phyloP scores from a whole-genome alignment of 192 early-diverging fungal species.

The Mortierella antarctica region DNA sequence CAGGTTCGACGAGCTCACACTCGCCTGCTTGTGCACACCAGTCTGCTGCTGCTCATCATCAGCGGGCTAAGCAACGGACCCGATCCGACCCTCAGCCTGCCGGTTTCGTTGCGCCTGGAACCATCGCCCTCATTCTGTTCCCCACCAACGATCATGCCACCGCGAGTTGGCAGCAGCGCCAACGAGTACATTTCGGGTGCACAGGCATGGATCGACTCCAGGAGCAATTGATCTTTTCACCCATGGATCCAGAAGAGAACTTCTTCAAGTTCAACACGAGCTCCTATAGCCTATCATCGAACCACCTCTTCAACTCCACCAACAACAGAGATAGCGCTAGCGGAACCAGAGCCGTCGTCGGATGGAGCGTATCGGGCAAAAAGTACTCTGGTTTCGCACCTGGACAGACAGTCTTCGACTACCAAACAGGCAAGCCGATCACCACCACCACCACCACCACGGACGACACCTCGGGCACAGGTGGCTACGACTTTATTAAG shows the following conservation, averaged over 20 bases:
- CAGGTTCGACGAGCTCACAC: too few relatives aligned
- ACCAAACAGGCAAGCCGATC: slow-evolving; percentile 11
- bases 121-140: slow-evolving; percentile 32
- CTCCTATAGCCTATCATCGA: slow-evolving; percentile 31
- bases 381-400: slow-evolving; percentile 1
- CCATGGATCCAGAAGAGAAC: slow-evolving; percentile 17
- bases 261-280: slow-evolving; percentile 36
- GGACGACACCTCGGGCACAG: too few relatives aligned
- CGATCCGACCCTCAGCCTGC: slow-evolving; percentile 4
- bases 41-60: too few relatives aligned
- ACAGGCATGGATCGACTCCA: slow-evolving; percentile 25
- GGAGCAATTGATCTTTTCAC: slow-evolving; percentile 38
- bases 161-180: slow-evolving; percentile 41
- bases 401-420: slow-evolving; percentile 34
- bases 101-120: slow-evolving; percentile 33
- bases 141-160: slow-evolving; percentile 43
- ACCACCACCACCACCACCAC: too few relatives aligned
- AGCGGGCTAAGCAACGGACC: too few relatives aligned
- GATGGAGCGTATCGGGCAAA: too few relatives aligned
- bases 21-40: too few relatives aligned
- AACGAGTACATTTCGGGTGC: slow-evolving; percentile 26
- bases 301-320: neutral
- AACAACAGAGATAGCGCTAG: neutral
- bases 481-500: too few relatives aligned
- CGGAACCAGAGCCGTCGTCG: neutral